A percentile compares a stretch with the other conserved stretches of the same genome.
Conservation (phyloP, 129 eudicot species). For the Artemisia annua region DNA sequence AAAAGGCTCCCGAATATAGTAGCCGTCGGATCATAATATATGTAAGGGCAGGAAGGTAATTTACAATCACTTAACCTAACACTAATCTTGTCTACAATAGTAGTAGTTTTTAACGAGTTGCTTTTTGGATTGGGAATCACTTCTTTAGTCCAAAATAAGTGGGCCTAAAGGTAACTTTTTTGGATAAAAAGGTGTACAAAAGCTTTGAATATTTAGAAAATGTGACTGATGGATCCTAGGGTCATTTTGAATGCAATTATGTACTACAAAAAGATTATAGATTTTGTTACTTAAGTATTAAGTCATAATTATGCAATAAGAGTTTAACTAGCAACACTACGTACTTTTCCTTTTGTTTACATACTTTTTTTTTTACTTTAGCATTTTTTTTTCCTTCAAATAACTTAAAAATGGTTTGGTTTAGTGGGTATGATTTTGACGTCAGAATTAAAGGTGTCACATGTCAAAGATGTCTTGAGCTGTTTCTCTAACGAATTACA, state of each 20-base stretch:
- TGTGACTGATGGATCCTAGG: slow-evolving; percentile 7
- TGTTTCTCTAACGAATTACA: not conserved
- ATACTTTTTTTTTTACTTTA: slow-evolving; percentile 15
- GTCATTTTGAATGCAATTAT: slow-evolving; percentile 15
- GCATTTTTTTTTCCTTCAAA: too few relatives aligned
- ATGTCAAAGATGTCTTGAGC: not conserved
- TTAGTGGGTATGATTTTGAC: slow-evolving; percentile 18
- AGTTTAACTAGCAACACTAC: slow-evolving; percentile 2
- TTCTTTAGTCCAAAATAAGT: slow-evolving; percentile 8
- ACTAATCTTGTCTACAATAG: not conserved
- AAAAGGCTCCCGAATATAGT: slow-evolving; percentile 72
- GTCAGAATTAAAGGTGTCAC: slow-evolving; percentile 8
- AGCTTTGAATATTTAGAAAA: slow-evolving; percentile 1
- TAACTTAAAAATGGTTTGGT: not conserved
- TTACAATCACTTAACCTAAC: not conserved
- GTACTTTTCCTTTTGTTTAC: slow-evolving; percentile 3
- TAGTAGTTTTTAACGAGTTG: too few relatives aligned
- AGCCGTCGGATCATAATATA: slow-evolving; percentile 63
- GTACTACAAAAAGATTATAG: slow-evolving; percentile 17
- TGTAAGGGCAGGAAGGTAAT: slow-evolving; percentile 92
- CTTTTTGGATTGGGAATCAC: slow-evolving; percentile 4
- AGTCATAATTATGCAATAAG: slow-evolving; percentile 20
- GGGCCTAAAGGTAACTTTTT: slow-evolving; percentile 16
- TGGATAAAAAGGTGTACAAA: slow-evolving; percentile 1
- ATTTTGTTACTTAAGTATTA: slow-evolving; percentile 21